Evolutionary conservation across 2,329 filamentous ascomycete genomes (phyloP).

Genomic region (Hypoxylon sp.): DNA sequence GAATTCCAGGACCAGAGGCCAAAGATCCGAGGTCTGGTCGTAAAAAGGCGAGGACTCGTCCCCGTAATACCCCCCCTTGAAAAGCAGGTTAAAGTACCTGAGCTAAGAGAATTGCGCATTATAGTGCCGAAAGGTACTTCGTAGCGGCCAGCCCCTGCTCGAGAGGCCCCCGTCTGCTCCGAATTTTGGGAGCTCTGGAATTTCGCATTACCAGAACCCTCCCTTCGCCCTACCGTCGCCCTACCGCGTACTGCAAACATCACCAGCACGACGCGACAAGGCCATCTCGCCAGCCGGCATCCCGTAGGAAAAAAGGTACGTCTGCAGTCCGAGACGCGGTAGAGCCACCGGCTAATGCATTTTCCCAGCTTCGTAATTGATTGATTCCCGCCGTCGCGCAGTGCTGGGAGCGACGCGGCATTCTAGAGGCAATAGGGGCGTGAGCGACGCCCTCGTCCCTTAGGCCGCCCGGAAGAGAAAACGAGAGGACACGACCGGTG

Average conservation of each 20-base stretch:
- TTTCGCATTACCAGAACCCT: constrained; percentile 31
- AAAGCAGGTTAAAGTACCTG: no score
- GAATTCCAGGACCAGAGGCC: no score
- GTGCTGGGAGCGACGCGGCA: constrained; percentile 23
- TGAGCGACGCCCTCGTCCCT: constrained; percentile 31
- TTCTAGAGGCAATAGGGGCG: constrained; percentile 41
- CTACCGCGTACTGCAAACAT: constrained; percentile 37
- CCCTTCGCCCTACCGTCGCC: constrained; percentile 23
- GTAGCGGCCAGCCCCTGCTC: constrained; percentile 11
- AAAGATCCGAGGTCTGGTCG: no score
- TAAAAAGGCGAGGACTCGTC: no score
- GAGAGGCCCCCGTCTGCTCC: constrained; percentile 29
- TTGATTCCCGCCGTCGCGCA: constrained; percentile 37
- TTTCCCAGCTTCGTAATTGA: constrained; percentile 29
- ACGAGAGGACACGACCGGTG: no score
- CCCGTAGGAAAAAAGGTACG: constrained; percentile 2
- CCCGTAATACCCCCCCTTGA: no score
- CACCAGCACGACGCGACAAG: constrained; percentile 31
- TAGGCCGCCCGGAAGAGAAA: constrained; percentile 21
- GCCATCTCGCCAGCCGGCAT: neutral
- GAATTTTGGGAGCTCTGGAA: constrained; percentile 37
- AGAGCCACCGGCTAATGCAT: constrained; percentile 31
- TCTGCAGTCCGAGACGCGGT: neutral
- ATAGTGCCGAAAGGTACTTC: constrained; percentile 11
- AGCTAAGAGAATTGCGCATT: no score